Evolutionary conservation across 73 alveolate species (phyloP).

Genomic region (Durusdinium trenchii): DNA sequence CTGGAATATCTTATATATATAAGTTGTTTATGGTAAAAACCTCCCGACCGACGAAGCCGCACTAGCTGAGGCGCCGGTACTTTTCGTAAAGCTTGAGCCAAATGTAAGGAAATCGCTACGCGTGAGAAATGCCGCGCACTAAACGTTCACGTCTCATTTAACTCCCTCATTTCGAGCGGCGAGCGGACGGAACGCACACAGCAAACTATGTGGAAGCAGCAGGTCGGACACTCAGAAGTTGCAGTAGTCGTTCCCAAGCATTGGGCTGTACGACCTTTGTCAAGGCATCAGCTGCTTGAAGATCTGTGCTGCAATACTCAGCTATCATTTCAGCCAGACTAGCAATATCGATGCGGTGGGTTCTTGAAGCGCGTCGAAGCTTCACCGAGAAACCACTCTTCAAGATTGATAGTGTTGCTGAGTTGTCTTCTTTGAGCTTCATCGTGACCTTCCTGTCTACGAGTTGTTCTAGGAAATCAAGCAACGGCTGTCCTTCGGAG

Average conservation of each 20-base stretch:
- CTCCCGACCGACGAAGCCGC: no score
- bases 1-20: no score
- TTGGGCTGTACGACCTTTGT: background rate
- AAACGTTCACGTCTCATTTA: background rate
- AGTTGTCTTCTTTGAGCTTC: background rate
- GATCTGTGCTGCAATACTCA: background rate
- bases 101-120: no score
- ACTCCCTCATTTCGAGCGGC: background rate
- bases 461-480: background rate
- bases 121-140: background rate
- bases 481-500: background rate
- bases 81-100: no score
- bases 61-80: no score
- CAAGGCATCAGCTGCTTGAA: background rate
- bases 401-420: background rate
- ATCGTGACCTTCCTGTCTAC: background rate
- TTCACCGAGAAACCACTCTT: background rate
- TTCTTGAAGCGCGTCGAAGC: background rate
- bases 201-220: no score
- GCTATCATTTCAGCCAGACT: background rate
- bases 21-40: no score
- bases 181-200: no score
- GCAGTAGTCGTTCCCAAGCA: background rate
- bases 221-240: background rate
- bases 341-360: background rate